Percentiles rank a stretch among this genome's conserved stretches.
These are phyloP conservation scores for Rhynchospora pubera DNA, from an alignment of 176 grass and related monocot species.

Conservation along the genomic window DNA sequence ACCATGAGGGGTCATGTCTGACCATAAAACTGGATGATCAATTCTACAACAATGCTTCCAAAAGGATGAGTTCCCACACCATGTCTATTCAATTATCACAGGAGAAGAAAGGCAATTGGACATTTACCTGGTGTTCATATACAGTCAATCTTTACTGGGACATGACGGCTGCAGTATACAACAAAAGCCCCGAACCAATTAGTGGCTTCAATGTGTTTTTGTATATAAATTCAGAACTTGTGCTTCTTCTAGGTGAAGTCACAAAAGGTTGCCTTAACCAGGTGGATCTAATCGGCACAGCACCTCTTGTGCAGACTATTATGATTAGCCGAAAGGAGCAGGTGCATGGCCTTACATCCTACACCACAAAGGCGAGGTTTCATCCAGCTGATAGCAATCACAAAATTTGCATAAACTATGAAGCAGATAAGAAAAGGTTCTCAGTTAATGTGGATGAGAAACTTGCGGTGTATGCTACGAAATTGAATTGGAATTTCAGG, in stretches of 20 bases:
- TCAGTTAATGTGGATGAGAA: constrained; percentile 6
- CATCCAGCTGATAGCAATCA: background rate
- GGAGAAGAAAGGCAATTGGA: constrained; percentile 26
- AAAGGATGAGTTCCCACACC: background rate
- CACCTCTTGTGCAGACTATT: background rate
- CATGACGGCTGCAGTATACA: constrained; percentile 21
- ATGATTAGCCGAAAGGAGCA: constrained; percentile 31
- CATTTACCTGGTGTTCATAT: background rate
- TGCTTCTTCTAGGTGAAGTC: constrained; percentile 23
- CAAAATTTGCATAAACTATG: constrained; percentile 14
- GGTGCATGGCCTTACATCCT: constrained; percentile 17
- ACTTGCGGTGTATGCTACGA: background rate
- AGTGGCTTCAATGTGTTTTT: constrained; percentile 13
- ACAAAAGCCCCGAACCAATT: constrained; percentile 14
- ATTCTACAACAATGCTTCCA: background rate
- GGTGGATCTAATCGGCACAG: background rate
- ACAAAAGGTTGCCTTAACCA: background rate
- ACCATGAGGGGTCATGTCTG: background rate
- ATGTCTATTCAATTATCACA: constrained; percentile 7
- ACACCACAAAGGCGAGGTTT: constrained; percentile 34
- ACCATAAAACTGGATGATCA: constrained; percentile 22
- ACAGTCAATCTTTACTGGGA: constrained; percentile 27
- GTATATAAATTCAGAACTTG: constrained; percentile 21
- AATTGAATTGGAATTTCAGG: constrained; percentile 19
- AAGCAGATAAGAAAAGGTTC: background rate